Base-by-base conservation (phyloP, 352 stramenopile species). In the Phytophthora melonis region DNA sequence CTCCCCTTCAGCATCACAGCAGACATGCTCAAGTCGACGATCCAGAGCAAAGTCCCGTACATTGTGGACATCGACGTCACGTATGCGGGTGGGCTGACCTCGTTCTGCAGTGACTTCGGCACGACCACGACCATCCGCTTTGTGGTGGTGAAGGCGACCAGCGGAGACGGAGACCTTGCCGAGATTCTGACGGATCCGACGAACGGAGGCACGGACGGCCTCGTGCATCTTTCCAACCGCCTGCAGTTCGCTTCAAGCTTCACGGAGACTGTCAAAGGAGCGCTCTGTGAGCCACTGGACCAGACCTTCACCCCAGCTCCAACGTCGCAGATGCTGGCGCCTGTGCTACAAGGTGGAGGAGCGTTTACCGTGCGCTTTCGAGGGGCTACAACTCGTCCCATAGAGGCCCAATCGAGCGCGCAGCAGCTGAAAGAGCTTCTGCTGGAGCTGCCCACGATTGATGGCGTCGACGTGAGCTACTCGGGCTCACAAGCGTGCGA, bases 61-160 rank as follows among this genome's bases (percentile, higher is more conserved):
- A 77, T 93, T 68, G 25, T 90, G 5, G 88, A 93, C 45, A 70
- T 94, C 13, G 88, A 93, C 43, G 83, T 94, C 21, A 64, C 39
- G 0, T 92, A 76, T 68, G 74, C 80, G 1, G 65, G 62, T 11
- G 70, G 68, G 1, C 67, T 71, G 23, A 74, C 73, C 0, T 60
- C 73, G 0, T 88, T 85, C 21, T 94, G 88, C 49, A 85, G 78
- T 0, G 79, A 79, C 21, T 58, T 72, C 10, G 88, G 85, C 8
- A 93, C 84, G 13, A 85, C 72, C 13, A 88, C 82, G 27, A 91
- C 81, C 1, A 81, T 92, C 52, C 68, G 60, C n/a, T 94, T 93
- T 58, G 81, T 92, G 8, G 83, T 94, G 32, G 82, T 81, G 47
- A 83, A 78, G 39, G 63, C 74, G 0, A 84, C 74, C 1, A 69